Base-by-base conservation (phyloP, 331 rosid genomes). In the Dryas integrifolia region DNA sequence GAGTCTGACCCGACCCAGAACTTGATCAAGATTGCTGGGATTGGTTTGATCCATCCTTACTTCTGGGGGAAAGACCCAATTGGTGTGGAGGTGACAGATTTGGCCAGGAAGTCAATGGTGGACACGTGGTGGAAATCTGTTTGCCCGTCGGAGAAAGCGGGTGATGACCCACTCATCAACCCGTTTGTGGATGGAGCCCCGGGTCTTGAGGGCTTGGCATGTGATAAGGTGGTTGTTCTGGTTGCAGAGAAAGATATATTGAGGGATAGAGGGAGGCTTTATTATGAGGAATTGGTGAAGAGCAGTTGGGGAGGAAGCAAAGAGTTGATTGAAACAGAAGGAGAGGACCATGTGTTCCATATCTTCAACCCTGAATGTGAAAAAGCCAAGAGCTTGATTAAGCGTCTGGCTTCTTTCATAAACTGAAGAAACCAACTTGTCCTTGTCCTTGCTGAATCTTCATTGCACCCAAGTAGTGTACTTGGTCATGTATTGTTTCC, bases 91-190 rank as follows among this genome's bases (percentile, higher is more conserved):
- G 77, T 68, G 2, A 53, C 24, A 5, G 92, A 92, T 55, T 11
- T 26, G 0, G 68, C 46, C 18, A 83, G 90, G 64, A 88, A 62
- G 62, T 76, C 67, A 8, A 81, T 82, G 94, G 96, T 92, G 80
- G 96, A 84, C 21, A 47, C 43, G 24, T 94, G 98, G 98, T 94
- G 98, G 98, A 79, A 12, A 26, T 90, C 83, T 12, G 95, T 85
- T 1, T 91, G 97, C 72, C 91, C 92, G 13, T 91, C 97, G 0
- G 87, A 84, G 8, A 85, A 83, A 77, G 92, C 79, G 69, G 63
- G 71, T 5, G 96, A 91, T 46, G 97, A 91, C 44, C 81, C 83
- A 7, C 76, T 89, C 0, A 89, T 91, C 5, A 91, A 94, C 82
- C 98, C 97, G 2, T 91, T 91, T 77, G 82, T 71, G 0, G 92